Conservation (phyloP, 495 filamentous ascomycete species). For the Clohesyomyces aquaticus region DNA sequence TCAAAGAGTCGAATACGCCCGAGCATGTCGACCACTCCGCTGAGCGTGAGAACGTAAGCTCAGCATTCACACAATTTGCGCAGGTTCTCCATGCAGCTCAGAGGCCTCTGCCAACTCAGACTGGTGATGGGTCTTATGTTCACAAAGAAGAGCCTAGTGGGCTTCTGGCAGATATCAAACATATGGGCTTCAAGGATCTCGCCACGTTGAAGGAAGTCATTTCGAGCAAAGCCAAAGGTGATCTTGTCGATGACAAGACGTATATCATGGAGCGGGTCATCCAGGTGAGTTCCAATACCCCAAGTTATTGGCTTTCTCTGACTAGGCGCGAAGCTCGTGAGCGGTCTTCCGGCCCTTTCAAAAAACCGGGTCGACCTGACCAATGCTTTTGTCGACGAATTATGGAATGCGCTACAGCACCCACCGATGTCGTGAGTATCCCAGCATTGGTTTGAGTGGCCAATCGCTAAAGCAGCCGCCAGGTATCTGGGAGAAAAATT, state of each 20-base stretch:
- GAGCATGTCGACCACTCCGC: conserved; percentile 41
- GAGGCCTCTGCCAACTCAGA: conserved; percentile 64
- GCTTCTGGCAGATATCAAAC: conserved; percentile 65
- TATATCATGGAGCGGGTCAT: conserved; percentile 52
- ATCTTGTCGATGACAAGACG: conserved; percentile 73
- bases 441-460: conserved; percentile 7
- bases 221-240: conserved; percentile 58
- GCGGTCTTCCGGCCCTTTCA: conserved; percentile 64
- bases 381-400: conserved; percentile 68
- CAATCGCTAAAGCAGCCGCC: conserved; percentile 27
- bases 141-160: conserved; percentile 59
- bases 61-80: conserved; percentile 63
- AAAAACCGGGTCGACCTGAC: conserved; percentile 67
- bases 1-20: conserved; percentile 25
- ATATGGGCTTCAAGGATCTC: conserved; percentile 63
- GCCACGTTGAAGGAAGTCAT: conserved; percentile 59
- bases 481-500: conserved; percentile 68
- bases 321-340: too few species aligned
- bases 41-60: conserved; percentile 48
- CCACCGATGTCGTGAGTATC: conserved; percentile 48
- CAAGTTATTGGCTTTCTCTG: too few species aligned
- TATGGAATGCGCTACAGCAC: conserved; percentile 67
- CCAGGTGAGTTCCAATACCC: conserved; percentile 11
- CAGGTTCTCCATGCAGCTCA: conserved; percentile 68
- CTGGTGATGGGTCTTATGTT: conserved; percentile 57